phyloP scores from a whole-genome alignment of 208 protist species.

The Leishmania lainsoni region DNA sequence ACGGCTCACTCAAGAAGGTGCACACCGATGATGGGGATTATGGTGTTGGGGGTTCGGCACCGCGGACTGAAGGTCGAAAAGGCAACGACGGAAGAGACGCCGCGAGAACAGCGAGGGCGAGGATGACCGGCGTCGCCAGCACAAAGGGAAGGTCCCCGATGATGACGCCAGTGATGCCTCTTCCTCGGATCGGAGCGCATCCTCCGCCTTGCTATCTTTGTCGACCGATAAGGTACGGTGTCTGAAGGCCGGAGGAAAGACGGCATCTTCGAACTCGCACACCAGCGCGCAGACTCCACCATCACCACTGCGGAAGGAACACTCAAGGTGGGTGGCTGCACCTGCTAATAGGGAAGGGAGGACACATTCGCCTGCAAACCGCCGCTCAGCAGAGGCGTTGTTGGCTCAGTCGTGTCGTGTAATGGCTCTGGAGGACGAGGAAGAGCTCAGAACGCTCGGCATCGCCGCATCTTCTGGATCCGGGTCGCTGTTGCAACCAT shows the following conservation, averaged over 20 bases:
- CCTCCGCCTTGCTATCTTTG: neutral
- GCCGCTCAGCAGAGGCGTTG: neutral
- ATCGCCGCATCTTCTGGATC: neutral
- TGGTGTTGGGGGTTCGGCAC: neutral
- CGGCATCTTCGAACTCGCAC: neutral
- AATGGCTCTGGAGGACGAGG: conserved; percentile 3
- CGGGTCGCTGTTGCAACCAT: neutral
- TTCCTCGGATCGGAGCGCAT: neutral
- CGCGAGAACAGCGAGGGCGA: conserved; percentile 11
- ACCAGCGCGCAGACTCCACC: neutral
- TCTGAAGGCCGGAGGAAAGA: neutral
- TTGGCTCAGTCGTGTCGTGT: neutral
- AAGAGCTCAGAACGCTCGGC: conserved; percentile 4
- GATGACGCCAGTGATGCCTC: neutral
- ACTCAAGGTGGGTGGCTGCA: neutral
- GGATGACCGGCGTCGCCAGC: neutral
- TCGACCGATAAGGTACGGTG: neutral
- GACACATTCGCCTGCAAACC: neutral
- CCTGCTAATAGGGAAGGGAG: neutral
- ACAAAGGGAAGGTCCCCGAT: neutral
- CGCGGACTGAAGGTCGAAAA: neutral
- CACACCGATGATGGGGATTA: neutral
- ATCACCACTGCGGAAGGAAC: neutral
- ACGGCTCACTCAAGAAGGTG: neutral
- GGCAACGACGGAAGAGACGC: neutral